Evolutionary conservation across 495 filamentous ascomycete species (phyloP).

Genomic region (Neurospora sp.): DNA sequence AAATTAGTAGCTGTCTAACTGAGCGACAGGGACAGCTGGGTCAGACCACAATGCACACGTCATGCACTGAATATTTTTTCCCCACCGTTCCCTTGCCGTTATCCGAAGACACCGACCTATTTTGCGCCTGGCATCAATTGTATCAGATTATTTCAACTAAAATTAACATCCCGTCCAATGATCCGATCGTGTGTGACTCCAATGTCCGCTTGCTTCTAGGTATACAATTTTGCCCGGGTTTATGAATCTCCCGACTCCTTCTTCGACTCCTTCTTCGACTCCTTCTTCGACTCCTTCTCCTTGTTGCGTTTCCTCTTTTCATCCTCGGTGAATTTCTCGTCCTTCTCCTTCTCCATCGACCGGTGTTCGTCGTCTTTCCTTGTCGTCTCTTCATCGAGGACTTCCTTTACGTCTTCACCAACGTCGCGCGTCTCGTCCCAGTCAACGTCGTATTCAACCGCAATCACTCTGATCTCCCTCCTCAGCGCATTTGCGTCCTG

Average conservation of each 20-base stretch:
- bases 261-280: neutral
- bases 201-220: neutral
- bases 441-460: slow-evolving; percentile 84
- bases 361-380: slow-evolving; percentile 22
- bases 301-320: slow-evolving; percentile 31
- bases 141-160: neutral
- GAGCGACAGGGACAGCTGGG: neutral
- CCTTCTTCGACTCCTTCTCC: neutral
- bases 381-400: slow-evolving; percentile 52
- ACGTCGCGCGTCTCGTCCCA: slow-evolving; percentile 82
- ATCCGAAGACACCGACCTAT: neutral
- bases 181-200: neutral
- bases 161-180: neutral
- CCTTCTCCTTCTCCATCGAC: slow-evolving; percentile 25
- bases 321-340: slow-evolving; percentile 40
- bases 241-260: neutral
- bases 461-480: slow-evolving; percentile 70
- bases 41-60: neutral
- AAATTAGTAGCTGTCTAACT: neutral
- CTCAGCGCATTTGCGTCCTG: slow-evolving; percentile 72
- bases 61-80: neutral
- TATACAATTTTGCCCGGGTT: neutral
- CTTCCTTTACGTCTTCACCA: slow-evolving; percentile 58
- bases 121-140: neutral
- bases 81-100: no score